A percentile compares a stretch with the other conserved stretches of the same genome.
Conservation (phyloP, 805 yeast genomes). For the Kodamaea sagamina region DNA sequence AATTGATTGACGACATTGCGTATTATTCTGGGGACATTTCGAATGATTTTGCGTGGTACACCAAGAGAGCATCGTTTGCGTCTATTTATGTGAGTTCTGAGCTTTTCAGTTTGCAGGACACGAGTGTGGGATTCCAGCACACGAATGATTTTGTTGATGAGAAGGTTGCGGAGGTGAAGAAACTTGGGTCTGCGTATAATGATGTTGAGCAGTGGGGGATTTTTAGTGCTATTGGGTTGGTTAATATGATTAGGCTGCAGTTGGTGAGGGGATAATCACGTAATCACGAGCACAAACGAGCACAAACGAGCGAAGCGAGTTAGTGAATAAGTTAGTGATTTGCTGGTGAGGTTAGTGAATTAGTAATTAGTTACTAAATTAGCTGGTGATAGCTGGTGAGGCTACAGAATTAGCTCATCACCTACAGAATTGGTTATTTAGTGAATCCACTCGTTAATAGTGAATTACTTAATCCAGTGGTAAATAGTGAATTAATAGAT, state of each 20-base stretch:
- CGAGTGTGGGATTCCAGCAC: constrained; percentile 51
- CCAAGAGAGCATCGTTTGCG: constrained; percentile 74
- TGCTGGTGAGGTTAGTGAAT: no score
- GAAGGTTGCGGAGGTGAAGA: constrained; percentile 54
- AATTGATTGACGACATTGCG: constrained; percentile 79
- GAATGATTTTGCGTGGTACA: constrained; percentile 88
- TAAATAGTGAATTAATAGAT: no score
- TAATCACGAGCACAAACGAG: not conserved
- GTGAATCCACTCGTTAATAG: no score
- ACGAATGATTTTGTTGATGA: constrained; percentile 68
- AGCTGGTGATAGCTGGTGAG: no score
- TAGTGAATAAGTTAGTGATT: no score
- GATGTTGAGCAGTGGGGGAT: constrained; percentile 74
- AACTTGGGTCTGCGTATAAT: constrained; percentile 60
- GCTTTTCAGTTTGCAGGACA: constrained; percentile 77
- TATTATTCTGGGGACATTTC: constrained; percentile 77
- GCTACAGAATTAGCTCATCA: no score
- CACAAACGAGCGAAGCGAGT: no score
- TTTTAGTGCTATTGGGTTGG: constrained; percentile 63
- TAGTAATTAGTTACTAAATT: no score
- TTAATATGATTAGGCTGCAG: constrained; percentile 73
- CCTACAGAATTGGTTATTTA: no score
- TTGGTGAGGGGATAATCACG: constrained; percentile 54
- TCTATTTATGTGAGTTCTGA: constrained; percentile 75
- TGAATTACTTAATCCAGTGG: no score